Evolutionary conservation across 2,329 filamentous ascomycete genomes (phyloP), one percentile per base, ranked within the genome.

Genomic region (Fusarium sp.): DNA sequence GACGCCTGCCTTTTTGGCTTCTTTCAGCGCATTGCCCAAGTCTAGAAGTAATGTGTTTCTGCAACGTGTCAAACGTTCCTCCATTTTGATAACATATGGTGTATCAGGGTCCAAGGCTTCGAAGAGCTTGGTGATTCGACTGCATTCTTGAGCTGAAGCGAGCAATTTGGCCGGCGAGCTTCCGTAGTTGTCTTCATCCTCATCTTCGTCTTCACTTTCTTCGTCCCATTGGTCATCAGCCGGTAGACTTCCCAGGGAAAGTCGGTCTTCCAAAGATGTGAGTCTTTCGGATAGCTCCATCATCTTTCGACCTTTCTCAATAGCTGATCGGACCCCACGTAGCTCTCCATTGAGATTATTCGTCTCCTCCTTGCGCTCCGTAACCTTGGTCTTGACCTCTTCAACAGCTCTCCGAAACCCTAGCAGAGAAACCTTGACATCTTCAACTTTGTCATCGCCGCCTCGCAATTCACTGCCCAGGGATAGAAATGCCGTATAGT

Each of bases 401-500:
- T 93, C 90, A 1, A 98, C 88, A 53, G 96, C 93, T 68, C 94
- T 87, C 64, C 90, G 86, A 75, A 99, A 98, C 0, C 93, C 93
- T 64, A 98, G 79, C 58, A 99, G 81, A 0, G 94, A 93, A 1
- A 99, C 92, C 44, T 93, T 88, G 31, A 98, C 91, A 76, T 97
- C 93, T 77, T 97, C 94, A 1, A 98, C 91, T 78, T 91, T 92
- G 75, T 98, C 95, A 76, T 97, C 94, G 10, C 97, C 97, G 4
- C 94, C 94, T 56, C 89, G 88, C 44, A 99, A 82, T 73, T 93
- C 92, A 48, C 87, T 89, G 0, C 96, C 97, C 0, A 99, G 82
- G 1, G 90, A 90, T 7, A 99, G 81, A 74, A 99, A 99, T 60
- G 95, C 92, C 49, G 93, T 91, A 78, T 99, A 98, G 80, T 99